Evolutionary conservation across 2,329 filamentous ascomycete genomes (phyloP), one percentile per base, ranked within the genome.

Genomic region (Colletotrichum paranaense): DNA sequence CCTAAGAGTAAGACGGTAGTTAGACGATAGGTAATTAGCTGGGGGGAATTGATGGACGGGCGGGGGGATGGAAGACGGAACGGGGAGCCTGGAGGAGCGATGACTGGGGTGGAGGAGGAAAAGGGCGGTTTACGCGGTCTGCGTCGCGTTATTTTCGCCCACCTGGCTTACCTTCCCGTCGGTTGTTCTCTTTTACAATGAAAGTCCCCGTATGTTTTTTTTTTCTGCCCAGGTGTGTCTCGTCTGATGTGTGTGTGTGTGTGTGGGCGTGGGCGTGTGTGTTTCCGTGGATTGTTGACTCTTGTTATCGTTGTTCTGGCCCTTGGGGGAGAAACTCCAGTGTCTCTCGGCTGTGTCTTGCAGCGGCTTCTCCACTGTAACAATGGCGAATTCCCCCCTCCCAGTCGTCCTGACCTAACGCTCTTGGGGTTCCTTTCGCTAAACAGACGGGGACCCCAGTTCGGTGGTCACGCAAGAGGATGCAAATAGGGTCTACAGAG

Each of bases 351-450:
- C 30, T 62, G 19, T 30, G 66, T 64, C 59, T 64, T 24, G 38
- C 59, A 46, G 70, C 70, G 70, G 70, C 49, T 16, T 65, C 70
- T 55, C 70, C 66, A 65, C 68, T 68, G 64, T 55, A 57, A 62
- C 63, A 62, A 57, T 30, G 12, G 52, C 62, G 22, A 24, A 26
- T 19, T 12, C 55, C 5, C 26, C 38, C 9, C 59, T 22, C 24
- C 22, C 62, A 30, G 52, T 62, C 9, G 56, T 53, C 30, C 49
- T 49, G 11, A 26, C 42, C 35, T 42, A 49, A 49, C 42, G 19
- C 42, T 49, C 42, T 49, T 49, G 42, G 42, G 42, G 42, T n/a
- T n/a, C 42, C 19, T 49, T 49, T 49, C 32, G 9, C 6, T 26
- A 65, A 26, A 65, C 53, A 56, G 55, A 56, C 32, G 28, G 28